Base-by-base conservation (phyloP, 495 filamentous ascomycete genomes). In the Xanthoparmelia taractica region DNA sequence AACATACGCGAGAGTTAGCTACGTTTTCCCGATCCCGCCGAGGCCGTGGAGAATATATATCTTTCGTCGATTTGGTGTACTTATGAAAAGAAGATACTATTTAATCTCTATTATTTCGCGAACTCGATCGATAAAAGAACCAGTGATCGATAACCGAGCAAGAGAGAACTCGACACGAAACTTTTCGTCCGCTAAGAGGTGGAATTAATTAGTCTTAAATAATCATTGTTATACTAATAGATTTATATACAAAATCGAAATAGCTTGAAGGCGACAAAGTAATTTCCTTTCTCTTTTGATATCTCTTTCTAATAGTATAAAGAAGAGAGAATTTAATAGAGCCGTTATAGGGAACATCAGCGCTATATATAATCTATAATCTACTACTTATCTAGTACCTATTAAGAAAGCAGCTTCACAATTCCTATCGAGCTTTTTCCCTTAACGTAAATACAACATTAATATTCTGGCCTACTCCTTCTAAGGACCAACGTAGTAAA, bases 41-140 rank as follows among this genome's bases (percentile, higher is more conserved):
- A 58, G 56, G 33, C 56, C 56, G 40, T 58, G 60, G 58, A 48
- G 56, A 37, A 58, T 58, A 38, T 58, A 23, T 36, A 58, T 58
- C 56, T 38, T 34, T 23, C 56, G 33, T 40, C 17, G 8, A n/a
- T 38, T 58, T 25, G 29, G 56, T 40, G 6, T 13, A 40, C 33
- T 40, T 34, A 58, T 25, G 4, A 34, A 7, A 33, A 56, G 56
- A 13, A 58, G 36, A 40, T 25, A 5, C 8, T 40, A 15, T 40
- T 58, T 34, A 12, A 58, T 58, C 34, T 58, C 33, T 40, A 2
- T 40, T 34, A 58, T 58, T 40, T 58, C 56, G 10, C 3, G 29
- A 25, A 40, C 56, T 58, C 56, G 56, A 38, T 58, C 56, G 56
- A 58, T 20, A 20, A 58, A 58, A 36, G 20, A 17, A 40, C 56